A percentile compares a stretch with the other conserved stretches of the same genome.
Conservation (phyloP, 495 filamentous ascomycete species). For the Cudoniella acicularis region DNA sequence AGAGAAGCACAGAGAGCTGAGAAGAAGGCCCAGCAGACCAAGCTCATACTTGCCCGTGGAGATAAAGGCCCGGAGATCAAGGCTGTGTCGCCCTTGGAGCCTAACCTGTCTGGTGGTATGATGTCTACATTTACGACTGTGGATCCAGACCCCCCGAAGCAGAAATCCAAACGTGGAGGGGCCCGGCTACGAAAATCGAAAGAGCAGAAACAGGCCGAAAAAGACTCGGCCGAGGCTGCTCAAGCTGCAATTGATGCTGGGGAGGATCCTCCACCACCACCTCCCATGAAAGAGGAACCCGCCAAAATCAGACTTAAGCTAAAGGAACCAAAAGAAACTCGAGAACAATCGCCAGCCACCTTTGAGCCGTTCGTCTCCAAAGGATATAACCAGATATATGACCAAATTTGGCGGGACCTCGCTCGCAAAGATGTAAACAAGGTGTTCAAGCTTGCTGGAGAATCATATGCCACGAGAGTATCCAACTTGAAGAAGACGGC, state of each 20-base stretch:
- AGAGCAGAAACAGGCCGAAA: constrained; percentile 94
- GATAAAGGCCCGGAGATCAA: constrained; percentile 75
- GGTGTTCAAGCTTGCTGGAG: constrained; percentile 78
- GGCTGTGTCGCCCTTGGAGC: constrained; percentile 69
- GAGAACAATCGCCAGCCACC: constrained; percentile 50
- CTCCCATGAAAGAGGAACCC: constrained; percentile 56
- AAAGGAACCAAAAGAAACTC: constrained; percentile 57
- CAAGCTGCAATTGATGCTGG: constrained; percentile 81
- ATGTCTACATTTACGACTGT: constrained; percentile 77
- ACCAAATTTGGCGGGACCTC: constrained; percentile 96
- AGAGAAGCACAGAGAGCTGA: constrained; percentile 79
- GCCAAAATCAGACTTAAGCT: constrained; percentile 55
- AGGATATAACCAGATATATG: constrained; percentile 94
- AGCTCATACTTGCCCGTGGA: constrained; percentile 76
- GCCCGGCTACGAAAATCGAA: constrained; percentile 81
- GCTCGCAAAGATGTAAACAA: constrained; percentile 91
- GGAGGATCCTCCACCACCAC: constrained; percentile 73
- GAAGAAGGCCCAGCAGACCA: constrained; percentile 83
- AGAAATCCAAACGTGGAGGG: constrained; percentile 65
- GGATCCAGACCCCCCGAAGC: constrained; percentile 55
- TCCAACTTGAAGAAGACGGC: constrained; percentile 97
- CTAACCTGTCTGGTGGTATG: constrained; percentile 81
- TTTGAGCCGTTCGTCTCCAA: constrained; percentile 73
- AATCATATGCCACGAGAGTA: constrained; percentile 76
- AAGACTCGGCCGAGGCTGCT: constrained; percentile 85